These are phyloP conservation scores for Diaporthe eres DNA, from an alignment of 2,329 filamentous ascomycete genomes.

Conservation along the genomic window DNA sequence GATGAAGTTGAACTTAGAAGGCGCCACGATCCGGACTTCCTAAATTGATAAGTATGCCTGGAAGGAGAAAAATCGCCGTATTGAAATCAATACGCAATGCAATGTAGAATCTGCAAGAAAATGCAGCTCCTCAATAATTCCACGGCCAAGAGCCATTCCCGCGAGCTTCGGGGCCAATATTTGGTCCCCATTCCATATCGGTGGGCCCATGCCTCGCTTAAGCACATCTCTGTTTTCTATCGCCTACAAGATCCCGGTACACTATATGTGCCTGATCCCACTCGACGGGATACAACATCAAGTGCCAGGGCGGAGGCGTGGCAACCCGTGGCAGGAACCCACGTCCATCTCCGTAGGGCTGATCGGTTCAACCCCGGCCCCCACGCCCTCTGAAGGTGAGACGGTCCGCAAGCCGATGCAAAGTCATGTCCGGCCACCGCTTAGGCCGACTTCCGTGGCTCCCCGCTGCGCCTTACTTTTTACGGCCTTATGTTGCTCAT, in stretches of 20 bases:
- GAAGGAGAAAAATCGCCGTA: not conserved
- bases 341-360: slow-evolving; percentile 17
- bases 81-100: not conserved
- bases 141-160: not conserved
- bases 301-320: not conserved
- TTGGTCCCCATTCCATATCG: not conserved
- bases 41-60: not conserved
- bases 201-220: not conserved
- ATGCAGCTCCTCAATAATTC: slow-evolving; percentile 13
- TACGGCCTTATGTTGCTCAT: not conserved
- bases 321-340: not conserved
- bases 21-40: not conserved
- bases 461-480: slow-evolving; percentile 13
- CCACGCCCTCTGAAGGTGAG: not conserved
- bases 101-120: not conserved
- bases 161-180: not conserved
- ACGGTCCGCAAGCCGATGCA: slow-evolving; percentile 25
- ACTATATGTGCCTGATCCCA: slow-evolving; percentile 9
- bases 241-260: not conserved
- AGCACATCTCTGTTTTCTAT: not conserved
- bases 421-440: slow-evolving; percentile 8
- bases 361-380: slow-evolving; percentile 21
- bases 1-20: not conserved
- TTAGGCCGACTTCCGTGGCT: not conserved
- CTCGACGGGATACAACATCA: not conserved